Evolutionary conservation across 305 asterid species (phyloP).

Genomic region (Solanum hybrid): DNA sequence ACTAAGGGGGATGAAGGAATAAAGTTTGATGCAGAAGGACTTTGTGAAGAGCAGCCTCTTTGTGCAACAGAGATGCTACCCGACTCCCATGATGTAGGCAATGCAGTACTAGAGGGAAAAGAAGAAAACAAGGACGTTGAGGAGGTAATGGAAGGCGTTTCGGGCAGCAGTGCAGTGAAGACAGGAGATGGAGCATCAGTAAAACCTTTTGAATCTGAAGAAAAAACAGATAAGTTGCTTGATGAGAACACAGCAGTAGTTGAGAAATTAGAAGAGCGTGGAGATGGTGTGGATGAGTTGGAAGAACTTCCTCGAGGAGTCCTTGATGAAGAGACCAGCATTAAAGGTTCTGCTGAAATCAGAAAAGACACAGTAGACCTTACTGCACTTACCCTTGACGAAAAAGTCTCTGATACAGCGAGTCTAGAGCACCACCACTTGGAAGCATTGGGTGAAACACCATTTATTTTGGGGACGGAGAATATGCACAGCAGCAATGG

Average conservation of each 20-base stretch:
- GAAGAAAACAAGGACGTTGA: background rate
- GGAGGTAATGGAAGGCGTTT: background rate
- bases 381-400: background rate
- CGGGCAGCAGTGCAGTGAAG: background rate
- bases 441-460: background rate
- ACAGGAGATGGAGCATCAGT: background rate
- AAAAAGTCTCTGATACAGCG: background rate
- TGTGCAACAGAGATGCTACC: background rate
- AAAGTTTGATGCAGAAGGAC: background rate
- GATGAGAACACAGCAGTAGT: background rate
- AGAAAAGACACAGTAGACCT: background rate
- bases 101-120: background rate
- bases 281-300: background rate
- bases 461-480: background rate
- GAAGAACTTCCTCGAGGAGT: conserved; percentile 15
- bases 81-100: background rate
- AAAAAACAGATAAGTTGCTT: background rate
- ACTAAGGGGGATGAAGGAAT: background rate
- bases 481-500: background rate
- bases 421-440: background rate
- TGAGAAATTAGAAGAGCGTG: background rate
- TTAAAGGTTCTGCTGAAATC: background rate
- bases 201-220: background rate
- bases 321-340: conserved; percentile 1
- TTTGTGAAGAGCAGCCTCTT: conserved; percentile 2